Evolutionary conservation across 192 early-diverging fungal genomes (phyloP), one percentile per base, ranked within the genome.

Genomic region (Linnemannia exigua): DNA sequence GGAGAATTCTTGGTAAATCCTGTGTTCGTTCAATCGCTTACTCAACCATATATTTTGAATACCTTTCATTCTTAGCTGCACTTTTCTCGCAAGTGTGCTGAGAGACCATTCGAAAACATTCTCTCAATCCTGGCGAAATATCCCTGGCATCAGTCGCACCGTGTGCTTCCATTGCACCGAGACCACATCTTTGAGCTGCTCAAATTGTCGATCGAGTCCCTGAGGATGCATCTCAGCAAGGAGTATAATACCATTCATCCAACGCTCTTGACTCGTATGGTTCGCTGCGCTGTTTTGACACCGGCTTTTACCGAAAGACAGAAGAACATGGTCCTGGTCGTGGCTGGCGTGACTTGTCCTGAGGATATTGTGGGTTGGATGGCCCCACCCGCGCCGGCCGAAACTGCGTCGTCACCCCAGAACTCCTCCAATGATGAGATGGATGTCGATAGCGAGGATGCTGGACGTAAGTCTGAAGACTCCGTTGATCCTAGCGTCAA

Each of bases 81-180:
- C 79, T 96, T 94, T 75, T 92, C 94, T 50, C 88, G 94, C 72
- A 93, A 94, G 63, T 95, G 94, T 75, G 92, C 93, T 2, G 93
- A 94, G 74, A 83, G 94, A 15, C 95, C 95, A 20, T 96, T 95
- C 87, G 94, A 96, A 54, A 95, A 93, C 74, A 93, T 96, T n/a
- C 91, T 94, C 35, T 93, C 92, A 1, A 90, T 95, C 46, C 28
- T 96, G 36, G 75, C 84, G 44, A 96, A 96, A 76, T 91, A 95
- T 36, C 94, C 95, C 17, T 96, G 95, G 94, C 91, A 96, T 71
- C 88, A 92, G 63, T 82, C 91, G 0, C 75, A 94, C 54, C 73
- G 89, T 11, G 89, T 96, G 33, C 79, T 90, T 0, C 92, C 91
- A 3, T 73, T 93, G 17, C 95, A 96, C 73, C 87, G 95, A 17